Evolutionary conservation across 352 stramenopile genomes (phyloP).

Genomic region (Globisporangium mamillatum): DNA sequence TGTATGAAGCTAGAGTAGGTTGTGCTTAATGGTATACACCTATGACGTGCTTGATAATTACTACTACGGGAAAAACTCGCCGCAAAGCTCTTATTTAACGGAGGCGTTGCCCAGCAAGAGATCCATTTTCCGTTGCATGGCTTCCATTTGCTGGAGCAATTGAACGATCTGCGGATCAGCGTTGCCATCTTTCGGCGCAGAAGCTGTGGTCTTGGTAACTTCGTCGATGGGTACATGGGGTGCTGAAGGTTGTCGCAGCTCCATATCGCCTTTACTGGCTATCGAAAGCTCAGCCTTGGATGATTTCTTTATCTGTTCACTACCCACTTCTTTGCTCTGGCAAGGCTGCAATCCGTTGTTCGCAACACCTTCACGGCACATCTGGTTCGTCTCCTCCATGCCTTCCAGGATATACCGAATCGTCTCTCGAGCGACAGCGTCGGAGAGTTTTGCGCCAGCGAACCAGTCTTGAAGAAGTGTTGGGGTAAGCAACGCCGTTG

Average conservation of each 20-base stretch:
- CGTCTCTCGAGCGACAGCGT: background rate
- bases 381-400: background rate
- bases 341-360: background rate
- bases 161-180: too few relatives aligned
- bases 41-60: too few relatives aligned
- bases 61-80: too few relatives aligned
- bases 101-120: conserved; percentile 17
- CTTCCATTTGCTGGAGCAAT: conserved; percentile 9
- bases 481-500: background rate
- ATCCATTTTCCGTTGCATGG: conserved; percentile 24
- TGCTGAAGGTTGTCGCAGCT: too few relatives aligned
- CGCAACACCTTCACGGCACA: background rate
- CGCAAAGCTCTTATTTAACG: background rate
- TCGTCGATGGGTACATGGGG: background rate
- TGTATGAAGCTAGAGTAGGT: background rate
- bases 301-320: too few relatives aligned
- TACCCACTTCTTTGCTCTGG: background rate
- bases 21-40: background rate
- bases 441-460: background rate
- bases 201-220: background rate
- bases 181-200: too few relatives aligned
- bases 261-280: too few relatives aligned
- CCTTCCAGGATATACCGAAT: background rate
- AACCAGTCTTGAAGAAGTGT: background rate
- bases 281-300: too few relatives aligned